phyloP scores from a whole-genome alignment of 306 rosid genomes.

The Sesbania bispinosa region DNA sequence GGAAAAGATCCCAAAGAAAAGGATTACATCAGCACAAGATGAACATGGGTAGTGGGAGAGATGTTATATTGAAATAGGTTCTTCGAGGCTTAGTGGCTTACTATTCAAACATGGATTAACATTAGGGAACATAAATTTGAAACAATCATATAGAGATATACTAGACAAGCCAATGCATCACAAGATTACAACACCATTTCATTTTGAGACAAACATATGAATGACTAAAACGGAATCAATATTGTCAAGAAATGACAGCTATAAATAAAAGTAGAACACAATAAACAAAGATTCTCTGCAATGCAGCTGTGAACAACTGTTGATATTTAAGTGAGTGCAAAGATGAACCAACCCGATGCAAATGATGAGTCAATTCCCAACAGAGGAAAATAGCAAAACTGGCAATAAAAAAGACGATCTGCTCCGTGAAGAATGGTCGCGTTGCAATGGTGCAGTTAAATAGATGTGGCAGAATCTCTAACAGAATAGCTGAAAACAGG shows the following conservation, averaged over 20 bases:
- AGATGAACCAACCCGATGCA: constrained; percentile 56
- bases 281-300: constrained; percentile 12
- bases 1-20: neutral
- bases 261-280: neutral
- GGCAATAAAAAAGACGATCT: constrained; percentile 46
- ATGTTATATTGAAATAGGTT: neutral
- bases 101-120: neutral
- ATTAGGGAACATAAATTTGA: neutral
- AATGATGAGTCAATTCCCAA: constrained; percentile 88
- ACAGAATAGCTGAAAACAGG: constrained; percentile 46
- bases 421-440: constrained; percentile 40
- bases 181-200: neutral
- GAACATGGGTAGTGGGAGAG: no score
- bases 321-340: neutral
- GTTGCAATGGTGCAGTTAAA: constrained; percentile 36
- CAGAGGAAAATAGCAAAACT: constrained; percentile 63
- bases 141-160: neutral
- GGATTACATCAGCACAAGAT: neutral
- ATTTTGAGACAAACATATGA: neutral
- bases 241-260: neutral
- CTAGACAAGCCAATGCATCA: neutral
- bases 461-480: constrained; percentile 49
- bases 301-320: neutral
- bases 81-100: neutral
- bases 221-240: neutral